These are phyloP conservation scores for Triticum turgidum DNA, from an alignment of 176 grass and related monocot genomes.

Conservation along the genomic window DNA sequence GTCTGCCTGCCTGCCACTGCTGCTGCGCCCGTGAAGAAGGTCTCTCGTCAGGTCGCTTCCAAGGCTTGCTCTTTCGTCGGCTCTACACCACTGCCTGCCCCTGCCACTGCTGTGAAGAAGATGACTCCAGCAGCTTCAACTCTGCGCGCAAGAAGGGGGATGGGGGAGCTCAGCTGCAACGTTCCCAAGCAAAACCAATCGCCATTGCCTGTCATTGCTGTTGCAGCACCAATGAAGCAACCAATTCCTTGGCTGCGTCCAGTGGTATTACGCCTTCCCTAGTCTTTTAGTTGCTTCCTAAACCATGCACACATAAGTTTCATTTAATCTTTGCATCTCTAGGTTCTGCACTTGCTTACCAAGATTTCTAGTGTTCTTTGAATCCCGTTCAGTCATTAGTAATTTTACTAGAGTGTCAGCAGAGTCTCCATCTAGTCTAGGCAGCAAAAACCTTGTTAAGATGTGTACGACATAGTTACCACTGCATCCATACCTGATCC, in stretches of 20 bases:
- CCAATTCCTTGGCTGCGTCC: neutral
- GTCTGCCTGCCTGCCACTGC: neutral
- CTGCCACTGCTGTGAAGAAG: neutral
- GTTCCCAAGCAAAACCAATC: neutral
- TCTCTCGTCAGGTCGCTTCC: too few relatives aligned
- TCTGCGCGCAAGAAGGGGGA: neutral
- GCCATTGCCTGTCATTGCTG: too few relatives aligned
- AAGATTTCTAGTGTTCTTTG: neutral
- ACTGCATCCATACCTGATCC: neutral
- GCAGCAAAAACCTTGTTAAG: neutral
- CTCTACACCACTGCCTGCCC: too few relatives aligned
- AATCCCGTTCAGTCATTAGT: neutral
- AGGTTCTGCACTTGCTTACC: neutral
- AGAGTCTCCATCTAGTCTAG: neutral
- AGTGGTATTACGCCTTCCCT: neutral
- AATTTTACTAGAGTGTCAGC: neutral
- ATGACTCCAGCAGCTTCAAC: neutral
- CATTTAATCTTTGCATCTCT: neutral
- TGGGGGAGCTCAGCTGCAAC: neutral
- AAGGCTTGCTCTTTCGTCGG: too few relatives aligned
- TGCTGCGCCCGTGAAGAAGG: neutral
- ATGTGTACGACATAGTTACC: neutral
- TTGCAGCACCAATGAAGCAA: neutral
- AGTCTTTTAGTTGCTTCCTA: neutral
- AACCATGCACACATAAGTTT: neutral